Evolutionary conservation across 257 asterid genomes (phyloP), one percentile per base, ranked within the genome.

Genomic region (Jacaranda mimosifolia): DNA sequence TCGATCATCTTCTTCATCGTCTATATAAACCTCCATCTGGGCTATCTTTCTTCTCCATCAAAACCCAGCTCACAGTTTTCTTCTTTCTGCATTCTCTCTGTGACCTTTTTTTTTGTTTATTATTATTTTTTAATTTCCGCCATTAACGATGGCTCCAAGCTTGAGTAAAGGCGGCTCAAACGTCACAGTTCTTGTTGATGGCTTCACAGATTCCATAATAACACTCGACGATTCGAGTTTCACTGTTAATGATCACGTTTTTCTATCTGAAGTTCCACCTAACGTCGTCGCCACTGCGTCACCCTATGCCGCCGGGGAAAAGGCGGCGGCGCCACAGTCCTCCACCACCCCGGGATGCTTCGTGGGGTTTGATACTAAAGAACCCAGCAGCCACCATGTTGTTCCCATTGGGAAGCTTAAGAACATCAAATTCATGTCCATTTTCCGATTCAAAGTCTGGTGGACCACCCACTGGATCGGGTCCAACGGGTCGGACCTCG

Each of bases 381-480:
- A 85, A 14, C 81, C 87, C 17, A 19, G 49, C 42, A 80, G 88
- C 83, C 89, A 83, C 80, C 97, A 85, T 18, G 92, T 90, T 45
- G 80, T 85, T 39, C 86, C 98, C 0, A 72, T 91, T 7, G 98
- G 98, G 3, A 89, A 92, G 79, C 97, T 94, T 11, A 89, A 86
- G 72, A 78, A 81, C 73, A 89, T 92, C 66, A 77, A 67, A 14
- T 94, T 94, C 86, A 92, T 91, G 98, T 91, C 97, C 51, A 89
- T 94, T 80, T 94, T 94, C 88, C 56, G 98, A 87, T 94, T 94
- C 89, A 94, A 94, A 67, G 98, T 94, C 1, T 94, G 98, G 98
- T 94, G 98, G 98, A 94, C 98, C 9, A 94, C 98, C 36, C 98
- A 88, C 75, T 94, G 98, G 98, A 73, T 74, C 72, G 97, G 98